Percentiles rank a stretch among this genome's conserved stretches.
Conservation (phyloP, 495 filamentous ascomycete species). For the Staphylotrichum tortipilum region DNA sequence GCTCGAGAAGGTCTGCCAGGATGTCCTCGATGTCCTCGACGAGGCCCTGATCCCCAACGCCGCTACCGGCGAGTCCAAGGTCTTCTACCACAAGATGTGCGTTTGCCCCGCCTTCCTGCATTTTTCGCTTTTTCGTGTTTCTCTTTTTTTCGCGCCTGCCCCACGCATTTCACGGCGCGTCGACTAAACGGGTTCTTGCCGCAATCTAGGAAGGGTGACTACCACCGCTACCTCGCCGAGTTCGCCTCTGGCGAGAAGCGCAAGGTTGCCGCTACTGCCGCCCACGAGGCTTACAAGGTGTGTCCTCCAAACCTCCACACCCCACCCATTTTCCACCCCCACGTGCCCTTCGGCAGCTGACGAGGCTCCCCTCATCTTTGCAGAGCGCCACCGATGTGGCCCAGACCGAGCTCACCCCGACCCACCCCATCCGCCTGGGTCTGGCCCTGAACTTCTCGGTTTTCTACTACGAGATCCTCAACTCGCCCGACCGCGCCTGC, state of each 20-base stretch:
- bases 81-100: conserved; percentile 99
- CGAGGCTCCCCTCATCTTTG: conserved; percentile 7
- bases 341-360: neutral
- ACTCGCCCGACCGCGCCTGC: conserved; percentile 97
- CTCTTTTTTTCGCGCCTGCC: neutral
- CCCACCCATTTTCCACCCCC: too few relatives aligned
- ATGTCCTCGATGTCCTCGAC: conserved; percentile 95
- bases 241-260: conserved; percentile 99
- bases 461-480: conserved; percentile 99
- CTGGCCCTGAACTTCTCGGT: conserved; percentile 99
- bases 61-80: conserved; percentile 96
- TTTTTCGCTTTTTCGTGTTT: too few relatives aligned
- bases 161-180: neutral
- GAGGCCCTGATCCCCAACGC: conserved; percentile 95
- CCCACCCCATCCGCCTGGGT: conserved; percentile 96
- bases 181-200: conserved; percentile 2
- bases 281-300: conserved; percentile 99
- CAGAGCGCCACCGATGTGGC: conserved; percentile 97
- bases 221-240: conserved; percentile 98
- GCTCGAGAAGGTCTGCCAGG: conserved; percentile 96
- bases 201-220: conserved; percentile 88
- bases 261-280: conserved; percentile 90
- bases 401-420: conserved; percentile 92
- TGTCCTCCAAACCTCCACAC: neutral
- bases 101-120: conserved; percentile 24